phyloP scores from a whole-genome alignment of 495 filamentous ascomycete species.

The Aspergillus egyptiacus region DNA sequence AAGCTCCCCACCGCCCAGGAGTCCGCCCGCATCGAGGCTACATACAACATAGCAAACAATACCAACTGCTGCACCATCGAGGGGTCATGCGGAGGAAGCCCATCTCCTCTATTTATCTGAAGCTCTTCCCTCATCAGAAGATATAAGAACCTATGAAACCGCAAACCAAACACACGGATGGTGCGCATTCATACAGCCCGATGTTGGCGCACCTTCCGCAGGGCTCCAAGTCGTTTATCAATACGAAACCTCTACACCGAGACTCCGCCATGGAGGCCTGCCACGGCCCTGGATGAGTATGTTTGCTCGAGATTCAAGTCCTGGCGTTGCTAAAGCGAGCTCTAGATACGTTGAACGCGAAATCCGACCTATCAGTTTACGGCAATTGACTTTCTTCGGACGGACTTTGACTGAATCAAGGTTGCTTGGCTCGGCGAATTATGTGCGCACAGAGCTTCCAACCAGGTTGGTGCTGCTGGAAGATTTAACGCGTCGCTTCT shows the following conservation, averaged over 20 bases:
- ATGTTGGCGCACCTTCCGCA: conserved; percentile 25
- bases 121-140: conserved; percentile 2
- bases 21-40: not conserved
- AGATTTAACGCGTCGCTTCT: not conserved
- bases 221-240: conserved; percentile 11
- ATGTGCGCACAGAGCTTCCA: conserved; percentile 91
- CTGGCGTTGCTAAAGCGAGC: conserved; percentile 1
- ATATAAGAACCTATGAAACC: conserved; percentile 15
- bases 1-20: conserved; percentile 9
- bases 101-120: too few species aligned
- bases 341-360: conserved; percentile 79
- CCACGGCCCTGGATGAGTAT: conserved; percentile 83
- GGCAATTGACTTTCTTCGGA: conserved; percentile 91
- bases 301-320: conserved; percentile 20
- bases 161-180: conserved; percentile 30
- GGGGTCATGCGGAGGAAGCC: conserved; percentile 16
- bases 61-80: not conserved
- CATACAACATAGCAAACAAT: conserved; percentile 8
- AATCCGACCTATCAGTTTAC: conserved; percentile 79
- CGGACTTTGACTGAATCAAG: conserved; percentile 85
- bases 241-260: conserved; percentile 24
- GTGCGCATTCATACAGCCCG: conserved; percentile 30
- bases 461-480: conserved; percentile 55
- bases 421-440: conserved; percentile 90
- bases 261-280: conserved; percentile 67